Conservation (phyloP, 2,329 filamentous ascomycete species). For the Aspergillus pseudonomiae region DNA sequence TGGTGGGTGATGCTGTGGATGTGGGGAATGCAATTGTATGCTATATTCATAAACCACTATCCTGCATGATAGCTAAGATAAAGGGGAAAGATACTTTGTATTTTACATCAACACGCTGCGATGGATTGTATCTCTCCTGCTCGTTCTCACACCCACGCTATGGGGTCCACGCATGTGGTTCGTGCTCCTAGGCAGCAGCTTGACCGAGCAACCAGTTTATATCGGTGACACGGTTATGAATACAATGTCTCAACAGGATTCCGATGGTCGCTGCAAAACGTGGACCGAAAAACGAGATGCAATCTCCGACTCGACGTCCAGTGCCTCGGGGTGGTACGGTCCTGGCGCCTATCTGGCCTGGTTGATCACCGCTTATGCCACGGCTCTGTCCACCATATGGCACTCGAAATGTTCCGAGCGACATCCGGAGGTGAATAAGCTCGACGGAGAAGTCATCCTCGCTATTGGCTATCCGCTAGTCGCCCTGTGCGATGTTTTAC, state of each 20-base stretch:
- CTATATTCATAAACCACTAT: neutral
- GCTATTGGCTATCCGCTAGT: neutral
- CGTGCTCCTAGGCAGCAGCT: neutral
- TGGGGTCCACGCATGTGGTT: slow-evolving; percentile 2
- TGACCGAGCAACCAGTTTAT: neutral
- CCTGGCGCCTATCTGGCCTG: slow-evolving; percentile 3
- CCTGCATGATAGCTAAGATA: neutral
- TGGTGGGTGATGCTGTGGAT: neutral
- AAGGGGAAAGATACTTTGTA: neutral
- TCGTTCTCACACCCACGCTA: neutral
- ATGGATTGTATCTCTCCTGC: slow-evolving; percentile 1
- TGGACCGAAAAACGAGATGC: neutral
- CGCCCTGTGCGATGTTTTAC: neutral
- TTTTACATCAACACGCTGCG: neutral
- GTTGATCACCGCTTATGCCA: neutral
- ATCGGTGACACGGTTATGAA: neutral
- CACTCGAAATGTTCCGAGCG: neutral
- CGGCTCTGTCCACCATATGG: neutral
- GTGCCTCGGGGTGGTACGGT: slow-evolving; percentile 4
- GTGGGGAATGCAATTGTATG: neutral
- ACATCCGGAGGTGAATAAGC: neutral
- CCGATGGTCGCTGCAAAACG: neutral
- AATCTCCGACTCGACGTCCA: neutral
- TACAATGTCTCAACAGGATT: neutral
- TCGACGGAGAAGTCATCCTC: neutral